Percentiles rank a stretch among this genome's conserved stretches.
Evolutionary conservation across 73 alveolate genomes (phyloP).

Genomic region (Paraurostyla sp.): DNA sequence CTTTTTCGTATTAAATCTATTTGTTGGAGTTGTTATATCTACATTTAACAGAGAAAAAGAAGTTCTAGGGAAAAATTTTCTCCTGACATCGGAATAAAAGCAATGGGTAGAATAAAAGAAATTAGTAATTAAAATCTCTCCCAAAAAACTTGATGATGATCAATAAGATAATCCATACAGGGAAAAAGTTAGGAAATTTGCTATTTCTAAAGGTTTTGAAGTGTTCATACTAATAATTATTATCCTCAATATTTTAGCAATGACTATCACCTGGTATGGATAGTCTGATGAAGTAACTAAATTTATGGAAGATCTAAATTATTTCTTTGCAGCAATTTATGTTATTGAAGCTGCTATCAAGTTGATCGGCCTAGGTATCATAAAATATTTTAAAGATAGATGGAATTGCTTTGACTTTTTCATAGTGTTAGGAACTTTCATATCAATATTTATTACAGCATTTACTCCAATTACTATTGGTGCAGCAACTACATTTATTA

Average conservation of each 20-base stretch:
- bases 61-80: conserved; percentile 60
- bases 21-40: conserved; percentile 77
- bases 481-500: conserved; percentile 39
- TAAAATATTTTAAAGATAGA: neutral
- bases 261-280: conserved; percentile 34
- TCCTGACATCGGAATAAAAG: conserved; percentile 47
- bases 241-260: neutral
- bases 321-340: conserved; percentile 43
- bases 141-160: neutral
- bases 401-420: conserved; percentile 70
- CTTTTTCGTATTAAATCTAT: conserved; percentile 69
- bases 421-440: conserved; percentile 35
- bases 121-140: neutral
- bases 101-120: conserved; percentile 69
- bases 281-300: neutral
- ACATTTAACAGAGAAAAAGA: conserved; percentile 72
- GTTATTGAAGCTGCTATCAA: conserved; percentile 49
- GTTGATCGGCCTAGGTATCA: conserved; percentile 38
- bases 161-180: neutral
- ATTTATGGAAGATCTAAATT: neutral
- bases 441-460: neutral
- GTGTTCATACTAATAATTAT: neutral
- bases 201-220: conserved; percentile 17
- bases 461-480: conserved; percentile 7
- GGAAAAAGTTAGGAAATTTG: neutral